These are phyloP conservation scores for Fusarium sp. DNA, from an alignment of 2,329 filamentous ascomycete genomes.

Conservation along the genomic window DNA sequence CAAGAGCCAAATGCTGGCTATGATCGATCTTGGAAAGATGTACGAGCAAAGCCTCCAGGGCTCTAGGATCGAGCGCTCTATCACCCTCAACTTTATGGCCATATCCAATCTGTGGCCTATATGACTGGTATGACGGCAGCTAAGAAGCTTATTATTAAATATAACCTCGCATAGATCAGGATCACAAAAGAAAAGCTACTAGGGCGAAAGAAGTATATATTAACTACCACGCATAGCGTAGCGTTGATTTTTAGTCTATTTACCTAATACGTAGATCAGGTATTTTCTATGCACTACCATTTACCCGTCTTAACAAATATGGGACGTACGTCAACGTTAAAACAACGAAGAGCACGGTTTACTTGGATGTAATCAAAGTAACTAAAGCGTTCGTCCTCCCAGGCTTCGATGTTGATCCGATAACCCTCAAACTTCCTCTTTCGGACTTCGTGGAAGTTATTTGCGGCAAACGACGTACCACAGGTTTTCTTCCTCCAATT, in stretches of 20 bases:
- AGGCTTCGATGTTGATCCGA: neutral
- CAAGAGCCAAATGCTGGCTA: too few relatives aligned
- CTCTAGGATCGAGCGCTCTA: too few relatives aligned
- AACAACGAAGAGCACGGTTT: neutral
- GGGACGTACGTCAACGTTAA: conserved; percentile 1
- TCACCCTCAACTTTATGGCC: conserved; percentile 46
- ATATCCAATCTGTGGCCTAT: conserved; percentile 69
- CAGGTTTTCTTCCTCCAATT: neutral
- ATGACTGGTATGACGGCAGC: conserved; percentile 66
- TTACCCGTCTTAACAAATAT: neutral
- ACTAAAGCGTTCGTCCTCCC: neutral
- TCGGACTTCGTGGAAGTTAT: neutral
- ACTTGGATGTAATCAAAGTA: neutral
- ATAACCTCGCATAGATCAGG: conserved; percentile 11
- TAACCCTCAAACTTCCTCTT: neutral
- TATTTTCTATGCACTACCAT: neutral
- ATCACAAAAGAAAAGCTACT: too few relatives aligned
- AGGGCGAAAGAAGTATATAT: neutral
- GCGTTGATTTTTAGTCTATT: neutral
- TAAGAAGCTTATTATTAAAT: conserved; percentile 56
- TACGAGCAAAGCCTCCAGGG: too few relatives aligned
- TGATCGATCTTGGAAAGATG: too few relatives aligned
- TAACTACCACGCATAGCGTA: neutral
- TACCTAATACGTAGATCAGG: neutral
- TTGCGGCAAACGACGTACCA: neutral